These are phyloP conservation scores for Penicillium paradoxum DNA, from an alignment of 495 filamentous ascomycete genomes.

Conservation along the genomic window DNA sequence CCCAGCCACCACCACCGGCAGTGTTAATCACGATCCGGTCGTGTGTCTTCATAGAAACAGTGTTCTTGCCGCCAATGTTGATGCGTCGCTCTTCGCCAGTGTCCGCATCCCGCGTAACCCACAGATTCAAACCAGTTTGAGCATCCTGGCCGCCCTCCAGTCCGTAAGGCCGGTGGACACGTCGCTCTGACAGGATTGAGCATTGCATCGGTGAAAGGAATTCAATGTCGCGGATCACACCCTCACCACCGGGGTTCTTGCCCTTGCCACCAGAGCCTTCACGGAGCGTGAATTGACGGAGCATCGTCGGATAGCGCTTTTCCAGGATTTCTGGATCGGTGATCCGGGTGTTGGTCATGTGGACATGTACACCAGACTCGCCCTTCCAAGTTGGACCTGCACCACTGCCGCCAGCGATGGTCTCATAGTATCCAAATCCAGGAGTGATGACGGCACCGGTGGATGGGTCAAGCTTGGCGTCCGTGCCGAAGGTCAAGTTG, in stretches of 20 bases:
- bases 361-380: conserved; percentile 83
- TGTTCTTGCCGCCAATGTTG: conserved; percentile 92
- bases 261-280: conserved; percentile 63
- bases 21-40: conserved; percentile 77
- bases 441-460: conserved; percentile 69
- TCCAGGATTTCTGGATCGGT: conserved; percentile 97
- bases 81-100: conserved; percentile 61
- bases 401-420: conserved; percentile 88
- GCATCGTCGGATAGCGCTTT: conserved; percentile 81
- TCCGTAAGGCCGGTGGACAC: conserved; percentile 86
- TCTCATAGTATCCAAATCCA: conserved; percentile 99
- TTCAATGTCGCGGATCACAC: conserved; percentile 90
- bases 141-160: conserved; percentile 82
- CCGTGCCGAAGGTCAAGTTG: conserved; percentile 57
- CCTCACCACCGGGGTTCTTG: conserved; percentile 77
- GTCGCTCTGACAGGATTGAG: conserved; percentile 80
- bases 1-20: conserved; percentile 52
- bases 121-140: conserved; percentile 75
- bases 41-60: conserved; percentile 75
- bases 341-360: conserved; percentile 99
- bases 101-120: conserved; percentile 61
- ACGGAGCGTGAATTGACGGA: conserved; percentile 78
- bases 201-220: conserved; percentile 86
- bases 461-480: conserved; percentile 50
- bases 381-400: conserved; percentile 86